Base-by-base conservation (phyloP, 1,284 basidiomycete genomes). In the Malassezia cuniculi region DNA sequence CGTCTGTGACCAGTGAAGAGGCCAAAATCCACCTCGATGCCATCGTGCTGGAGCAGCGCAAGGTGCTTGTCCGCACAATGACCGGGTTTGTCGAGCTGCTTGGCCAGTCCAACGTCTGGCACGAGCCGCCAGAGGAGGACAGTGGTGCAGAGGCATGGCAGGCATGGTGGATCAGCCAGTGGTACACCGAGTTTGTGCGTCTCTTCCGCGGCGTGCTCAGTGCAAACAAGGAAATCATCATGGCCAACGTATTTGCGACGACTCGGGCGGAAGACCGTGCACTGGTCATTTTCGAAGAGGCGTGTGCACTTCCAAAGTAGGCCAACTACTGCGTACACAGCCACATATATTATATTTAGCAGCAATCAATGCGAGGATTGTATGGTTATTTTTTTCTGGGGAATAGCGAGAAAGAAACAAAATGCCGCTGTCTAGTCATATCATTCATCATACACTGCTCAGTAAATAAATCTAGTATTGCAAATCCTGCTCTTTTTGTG, bases 41-140 rank as follows among this genome's bases (percentile, higher is more conserved):
- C 10, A 54, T 67, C 47, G 38, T 45, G 22, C 33, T 33, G 22
- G 64, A 67, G 41, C 64, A 65, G 41, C 45, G 64, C 6, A 61
- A 61, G 24, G 64, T 65, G 10, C 48, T 66, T 12, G 49, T 62
- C 20, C 44, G 34, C 24, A 31, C 51, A 12, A 21, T 57, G 4
- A 19, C 19, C 3, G 54, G 57, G 5, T 54, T 66, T 34, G 54
- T 47, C 12, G 12, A 30, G 10, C 47, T 49, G 25, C 21, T 51
- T 2, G 11, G 16, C 11, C 14, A 15, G 11, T 18, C 34, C 2
- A 24, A 17, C 16, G 42, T 39, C 8, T 35, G 38, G 29, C 29
- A 30, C 9, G 14, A 31, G 24, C 27, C 37, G 20, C 19, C 24
- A n/a, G 31, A 26, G 12, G 35, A 33, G 17, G 38, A 37, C 10